A percentile compares a stretch with the other conserved stretches of the same genome.
Conservation (phyloP, 148 eudicot genomes). For the Fagopyrum homotropicum region DNA sequence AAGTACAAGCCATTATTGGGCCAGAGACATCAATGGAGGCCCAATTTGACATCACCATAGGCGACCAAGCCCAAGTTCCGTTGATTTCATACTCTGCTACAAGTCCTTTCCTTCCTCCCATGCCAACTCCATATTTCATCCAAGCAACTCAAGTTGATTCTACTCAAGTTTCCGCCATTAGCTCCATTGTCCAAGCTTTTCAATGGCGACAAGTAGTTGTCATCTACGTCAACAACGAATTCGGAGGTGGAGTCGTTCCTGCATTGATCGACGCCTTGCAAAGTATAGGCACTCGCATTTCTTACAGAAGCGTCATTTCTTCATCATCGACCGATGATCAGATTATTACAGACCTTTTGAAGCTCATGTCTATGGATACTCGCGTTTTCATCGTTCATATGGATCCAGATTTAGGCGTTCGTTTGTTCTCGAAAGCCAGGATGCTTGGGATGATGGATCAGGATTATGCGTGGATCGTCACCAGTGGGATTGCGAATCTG, state of each 20-base stretch:
- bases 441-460: slow-evolving; percentile 53
- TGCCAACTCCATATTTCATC: slow-evolving; percentile 45
- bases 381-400: slow-evolving; percentile 68
- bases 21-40: slow-evolving; percentile 51
- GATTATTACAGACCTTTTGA: slow-evolving; percentile 39
- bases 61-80: slow-evolving; percentile 44
- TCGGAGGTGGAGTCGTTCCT: slow-evolving; percentile 46
- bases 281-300: slow-evolving; percentile 24
- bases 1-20: slow-evolving; percentile 54
- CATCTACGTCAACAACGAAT: slow-evolving; percentile 38
- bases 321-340: slow-evolving; percentile 34
- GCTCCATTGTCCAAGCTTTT: slow-evolving; percentile 44
- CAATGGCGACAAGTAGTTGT: slow-evolving; percentile 56
- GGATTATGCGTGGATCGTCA: slow-evolving; percentile 68
- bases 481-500: slow-evolving; percentile 38
- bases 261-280: slow-evolving; percentile 30
- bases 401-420: slow-evolving; percentile 35
- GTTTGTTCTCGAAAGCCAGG: slow-evolving; percentile 39
- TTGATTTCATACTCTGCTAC: slow-evolving; percentile 49
- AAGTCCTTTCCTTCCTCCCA: slow-evolving; percentile 45
- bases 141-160: slow-evolving; percentile 39
- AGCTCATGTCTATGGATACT: slow-evolving; percentile 45
- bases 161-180: slow-evolving; percentile 40
- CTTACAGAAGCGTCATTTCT: slow-evolving; percentile 32
- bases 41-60: slow-evolving; percentile 45